Conservation (phyloP, 148 eudicot genomes). For the Camellia sinensis region DNA sequence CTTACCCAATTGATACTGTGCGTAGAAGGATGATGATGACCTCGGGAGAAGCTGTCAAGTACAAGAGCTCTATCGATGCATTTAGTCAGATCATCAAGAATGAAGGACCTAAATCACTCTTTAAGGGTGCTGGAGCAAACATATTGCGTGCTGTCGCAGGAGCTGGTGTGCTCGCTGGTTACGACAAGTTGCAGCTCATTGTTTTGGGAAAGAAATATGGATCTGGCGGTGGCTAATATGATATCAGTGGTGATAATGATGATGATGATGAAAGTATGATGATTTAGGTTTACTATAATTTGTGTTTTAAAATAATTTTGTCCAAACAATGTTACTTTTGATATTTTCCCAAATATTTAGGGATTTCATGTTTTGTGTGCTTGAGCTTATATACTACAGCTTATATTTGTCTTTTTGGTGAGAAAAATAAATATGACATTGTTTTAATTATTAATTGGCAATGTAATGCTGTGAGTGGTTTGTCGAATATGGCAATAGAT, state of each 20-base stretch:
- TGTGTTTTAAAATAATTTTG: not conserved
- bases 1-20: constrained; percentile 64
- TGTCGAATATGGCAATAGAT: not conserved
- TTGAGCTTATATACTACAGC: not conserved
- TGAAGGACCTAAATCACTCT: constrained; percentile 58
- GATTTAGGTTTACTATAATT: not conserved
- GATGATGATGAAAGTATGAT: not conserved
- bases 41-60: constrained; percentile 68
- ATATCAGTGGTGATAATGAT: constrained; percentile 18
- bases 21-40: constrained; percentile 84
- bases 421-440: not conserved
- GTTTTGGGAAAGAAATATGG: constrained; percentile 66
- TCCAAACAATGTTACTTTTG: not conserved
- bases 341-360: no score
- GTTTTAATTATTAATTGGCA: not conserved
- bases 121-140: constrained; percentile 74
- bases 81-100: constrained; percentile 55
- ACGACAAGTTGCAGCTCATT: constrained; percentile 61
- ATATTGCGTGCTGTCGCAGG: constrained; percentile 72
- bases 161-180: constrained; percentile 68
- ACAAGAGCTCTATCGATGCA: constrained; percentile 63
- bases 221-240: constrained; percentile 51
- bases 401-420: not conserved
- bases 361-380: not conserved
- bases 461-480: not conserved